Base-by-base conservation (phyloP, 2,329 filamentous ascomycete genomes). In the Didymella keratinophila region DNA sequence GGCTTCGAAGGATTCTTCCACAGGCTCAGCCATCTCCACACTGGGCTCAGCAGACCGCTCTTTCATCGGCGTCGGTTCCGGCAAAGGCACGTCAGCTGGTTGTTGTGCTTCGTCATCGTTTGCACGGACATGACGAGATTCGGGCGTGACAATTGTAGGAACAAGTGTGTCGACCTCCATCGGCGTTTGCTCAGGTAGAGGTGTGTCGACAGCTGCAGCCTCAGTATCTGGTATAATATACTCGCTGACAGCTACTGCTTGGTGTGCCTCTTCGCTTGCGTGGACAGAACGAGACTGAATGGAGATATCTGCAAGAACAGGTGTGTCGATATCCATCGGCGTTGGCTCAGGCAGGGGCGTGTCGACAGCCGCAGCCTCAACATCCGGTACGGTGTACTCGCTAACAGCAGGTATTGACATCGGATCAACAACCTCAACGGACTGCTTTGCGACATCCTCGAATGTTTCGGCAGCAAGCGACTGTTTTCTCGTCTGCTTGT, bases 401-500 rank as follows among this genome's bases (percentile, higher is more conserved):
- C 44, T 44, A 16, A 39, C 9, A 12, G 36, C 32, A 16, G 48
- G 45, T 21, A 46, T 48, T 36, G 56, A 43, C 20, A 49, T 11
- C 47, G 59, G 39, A n/a, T 56, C 56, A 27, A 21, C 10, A 27
- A 45, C 9, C n/a, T 54, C 41, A 1, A 30, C 11, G 28, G 42
- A 32, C 16, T 46, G 30, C n/a, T 18, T 25, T 18, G 54, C 50
- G 14, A 39, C 25, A 14, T 60, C 59, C 5, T 63, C 59, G 6
- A 30, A 21, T 9, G 36, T 20, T 21, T 67, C 67, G 16, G 55
- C 34, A 8, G 56, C 27, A 20, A 55, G 32, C 21, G 67, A 53
- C 39, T 64, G 58, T 20, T 64, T 64, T 47, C 69, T 69, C 25
- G 46, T 57, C 50, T 75, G 73, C 63, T 73, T 72, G 47, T 65